Base-by-base conservation (phyloP, 1,139 yeast genomes). In the Torulaspora globosa region DNA sequence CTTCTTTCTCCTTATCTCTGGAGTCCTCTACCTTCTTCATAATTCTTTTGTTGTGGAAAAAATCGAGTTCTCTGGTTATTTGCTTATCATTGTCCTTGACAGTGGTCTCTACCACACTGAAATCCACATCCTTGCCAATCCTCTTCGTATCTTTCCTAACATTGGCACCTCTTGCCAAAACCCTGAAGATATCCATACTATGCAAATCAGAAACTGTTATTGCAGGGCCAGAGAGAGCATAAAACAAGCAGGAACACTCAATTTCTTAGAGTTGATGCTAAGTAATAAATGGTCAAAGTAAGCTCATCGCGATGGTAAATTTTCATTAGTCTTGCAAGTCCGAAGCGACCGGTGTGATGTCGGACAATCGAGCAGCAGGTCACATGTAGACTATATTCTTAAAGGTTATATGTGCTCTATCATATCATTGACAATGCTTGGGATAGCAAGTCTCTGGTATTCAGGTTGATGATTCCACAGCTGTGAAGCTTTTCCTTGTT, bases 161-260 rank as follows among this genome's bases (percentile, higher is more conserved):
- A 18, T 81, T 74, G 0, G 97, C 96, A 16, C 97, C 97, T 62
- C 97, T 73, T 1, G 89, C 75, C 41, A 92, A 74, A 3, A 92
- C 81, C 58, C 88, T 75, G 65, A 92, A 90, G 54, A 90, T 84
- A 70, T 92, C 98, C 98, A 92, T 90, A 1, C 21, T 34, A n/a
- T 5, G 16, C 15, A 21, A 18, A 11, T 18, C 28, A 21, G 7
- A 16, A 11, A 8, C 34, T 16, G 18, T 5, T 9, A n/a, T 14
- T 16, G 8, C 11, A 11, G 11, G 21, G 5, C 18, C 34, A 16
- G 21, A 15, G n/a, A 10, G 1, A 31, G 23, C n/a, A 3, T 10
- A 15, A 11, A 16, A 2, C 19, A 16, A 7, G 5, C 12, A 7
- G 3, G 4, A 16, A 9, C 11, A n/a, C 12, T 12, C 8, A 31